Base-by-base conservation (phyloP, 1,139 yeast species). In the Candida sanyaensis region DNA sequence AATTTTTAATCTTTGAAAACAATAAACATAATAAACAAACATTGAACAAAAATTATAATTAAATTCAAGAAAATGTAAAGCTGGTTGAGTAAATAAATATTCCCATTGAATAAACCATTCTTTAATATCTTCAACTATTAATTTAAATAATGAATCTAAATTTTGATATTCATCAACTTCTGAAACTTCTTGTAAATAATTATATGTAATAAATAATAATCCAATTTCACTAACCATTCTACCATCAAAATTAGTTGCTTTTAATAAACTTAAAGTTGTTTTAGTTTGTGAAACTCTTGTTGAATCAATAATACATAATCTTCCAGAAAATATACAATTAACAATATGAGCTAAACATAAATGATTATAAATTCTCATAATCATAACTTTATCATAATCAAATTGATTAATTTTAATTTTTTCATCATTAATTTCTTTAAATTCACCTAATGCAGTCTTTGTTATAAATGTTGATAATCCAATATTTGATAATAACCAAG, bases 201-300 rank as follows among this genome's bases (percentile, higher is more conserved):
- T 80, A 63, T 87, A 87, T 1, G 88, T 73, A 13, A 85, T 75
- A 32, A 82, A 65, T 48, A 86, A 80, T 9, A 87, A 73, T 17
- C 84, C 80, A 46, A 87, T 84, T 63, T 88, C 96, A 46, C 92
- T 86, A 12, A 88, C 86, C 84, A 88, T 87, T 51, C 96, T 68
- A 11, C 91, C 92, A 61, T 88, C 96, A 60, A 88, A 88, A 58
- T 86, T 86, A 3, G 93, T 86, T 0, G 93, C 83, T 41, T 81
- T 74, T 1, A 84, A 75, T 36, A 86, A 68, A 37, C 84, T 82
- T 42, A 86, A 68, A 1, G 86, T 79, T 7, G 86, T 75, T 23
- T 82, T 75, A 50, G 91, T 84, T 55, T 82, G 78, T 52, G 80
- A 83, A 44, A 87, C 65, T 49, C 92, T 69, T 33, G 78, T 72